Conservation (phyloP, 306 rosid genomes). For the Clitoria ternatea region DNA sequence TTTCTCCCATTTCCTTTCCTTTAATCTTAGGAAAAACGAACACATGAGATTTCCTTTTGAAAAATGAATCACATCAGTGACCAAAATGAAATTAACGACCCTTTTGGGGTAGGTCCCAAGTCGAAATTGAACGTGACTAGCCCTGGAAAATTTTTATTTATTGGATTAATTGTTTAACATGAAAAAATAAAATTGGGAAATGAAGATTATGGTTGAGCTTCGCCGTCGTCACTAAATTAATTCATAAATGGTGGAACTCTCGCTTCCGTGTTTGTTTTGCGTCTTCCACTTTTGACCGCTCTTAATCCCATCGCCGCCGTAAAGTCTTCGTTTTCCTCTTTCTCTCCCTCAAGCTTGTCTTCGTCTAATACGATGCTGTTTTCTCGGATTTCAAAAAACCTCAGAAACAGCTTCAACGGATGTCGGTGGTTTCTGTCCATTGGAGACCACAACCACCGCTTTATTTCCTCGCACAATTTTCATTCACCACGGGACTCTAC, state of each 20-base stretch:
- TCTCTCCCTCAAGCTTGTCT: neutral
- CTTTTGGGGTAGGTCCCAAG: too few species aligned
- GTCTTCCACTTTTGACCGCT: constrained; percentile 1
- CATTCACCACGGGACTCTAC: constrained; percentile 28
- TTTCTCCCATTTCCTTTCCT: too few species aligned
- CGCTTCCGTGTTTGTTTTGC: neutral
- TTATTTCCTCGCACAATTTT: constrained; percentile 14
- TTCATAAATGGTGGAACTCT: neutral
- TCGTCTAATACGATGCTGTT: constrained; percentile 39
- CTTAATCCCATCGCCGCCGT: constrained; percentile 8
- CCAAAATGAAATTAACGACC: too few species aligned
- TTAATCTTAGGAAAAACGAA: too few species aligned
- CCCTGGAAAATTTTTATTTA: too few species aligned
- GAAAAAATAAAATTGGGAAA: neutral
- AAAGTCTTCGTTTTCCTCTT: neutral
- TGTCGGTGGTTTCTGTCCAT: constrained; percentile 42
- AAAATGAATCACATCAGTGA: too few species aligned
- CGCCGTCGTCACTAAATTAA: constrained; percentile 25
- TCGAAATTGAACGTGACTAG: neutral
- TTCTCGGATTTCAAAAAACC: constrained; percentile 52
- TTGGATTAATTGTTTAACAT: neutral
- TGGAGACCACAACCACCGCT: constrained; percentile 31
- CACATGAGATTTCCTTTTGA: too few species aligned
- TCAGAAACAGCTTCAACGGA: constrained; percentile 37
- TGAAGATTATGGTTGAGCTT: constrained; percentile 32